Base-by-base conservation (phyloP, 2,329 filamentous ascomycete species). In the Penicillium glabrum region DNA sequence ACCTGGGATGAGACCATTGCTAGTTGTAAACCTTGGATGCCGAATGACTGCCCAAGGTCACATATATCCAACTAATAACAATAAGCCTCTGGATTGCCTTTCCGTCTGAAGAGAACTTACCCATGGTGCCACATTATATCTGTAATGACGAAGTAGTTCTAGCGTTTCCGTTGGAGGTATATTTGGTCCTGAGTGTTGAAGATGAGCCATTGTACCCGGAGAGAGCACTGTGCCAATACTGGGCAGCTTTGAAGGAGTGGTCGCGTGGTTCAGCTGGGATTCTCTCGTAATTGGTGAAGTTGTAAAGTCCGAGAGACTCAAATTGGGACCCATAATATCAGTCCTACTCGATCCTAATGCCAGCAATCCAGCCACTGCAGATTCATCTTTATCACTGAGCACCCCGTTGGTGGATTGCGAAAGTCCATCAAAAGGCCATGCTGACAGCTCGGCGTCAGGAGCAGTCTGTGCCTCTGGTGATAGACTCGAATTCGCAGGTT, bases 71-170 rank as follows among this genome's bases (percentile, higher is more conserved):
- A 68, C 78, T 79, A 29, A 26, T 46, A 21, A 48, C 8, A 23
- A 23, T 43, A n/a, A 35, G 27, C 26, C 16, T 35, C 19, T 2
- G 13, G 1, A 39, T 11, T 2, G 27, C 6, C n/a, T n/a, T 19
- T 16, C 26, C 26, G n/a, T 9, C 16, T 9, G 16, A 14, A 19
- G 14, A 10, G 13, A 27, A 52, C 72, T 51, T 67, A 80, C 78
- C 77, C 78, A 80, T 21, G 77, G 74, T 6, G 78, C 77, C 31
- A 80, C 69, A 41, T 77, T 71, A 51, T 80, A 80, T 45, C 76
- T 68, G 53, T 78, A 80, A 52, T 79, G 70, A n/a, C 76, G 72
- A 13, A 80, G 53, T 1, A 80, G 60, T 2, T 75, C 72, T 4
- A 79, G 65, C n/a, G 53, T 66, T 24, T 59, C 56, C 1, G 46